Conservation (phyloP, 352 stramenopile species). For the Phytopythium ostracodes region DNA sequence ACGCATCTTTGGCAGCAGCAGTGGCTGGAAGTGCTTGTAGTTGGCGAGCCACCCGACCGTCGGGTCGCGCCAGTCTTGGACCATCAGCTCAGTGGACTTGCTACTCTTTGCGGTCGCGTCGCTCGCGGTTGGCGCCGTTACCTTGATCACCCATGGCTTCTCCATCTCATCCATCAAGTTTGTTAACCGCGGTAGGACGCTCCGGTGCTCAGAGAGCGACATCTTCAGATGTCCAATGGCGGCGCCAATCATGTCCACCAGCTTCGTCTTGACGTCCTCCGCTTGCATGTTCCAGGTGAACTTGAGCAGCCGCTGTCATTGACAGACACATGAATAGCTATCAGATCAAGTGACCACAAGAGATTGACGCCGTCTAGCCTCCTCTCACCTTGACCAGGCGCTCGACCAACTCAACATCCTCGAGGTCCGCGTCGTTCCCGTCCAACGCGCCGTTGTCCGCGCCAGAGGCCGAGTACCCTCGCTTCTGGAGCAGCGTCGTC, state of each 20-base stretch:
- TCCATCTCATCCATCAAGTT: constrained; percentile 61
- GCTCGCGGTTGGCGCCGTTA: constrained; percentile 7
- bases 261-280: constrained; percentile 46
- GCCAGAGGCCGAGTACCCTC: constrained; percentile 3
- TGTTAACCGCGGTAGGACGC: constrained; percentile 33
- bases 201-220: constrained; percentile 45
- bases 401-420: constrained; percentile 40
- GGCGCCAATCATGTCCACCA: constrained; percentile 57
- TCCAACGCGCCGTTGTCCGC: constrained; percentile 17
- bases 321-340: constrained; percentile 2
- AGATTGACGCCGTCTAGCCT: background rate
- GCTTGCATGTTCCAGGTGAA: constrained; percentile 63
- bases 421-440: constrained; percentile 33
- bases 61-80: constrained; percentile 52
- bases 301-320: constrained; percentile 42
- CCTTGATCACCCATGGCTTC: constrained; percentile 67
- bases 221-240: constrained; percentile 38
- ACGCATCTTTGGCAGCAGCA: constrained; percentile 67
- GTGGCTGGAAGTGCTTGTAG: constrained; percentile 68
- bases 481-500: constrained; percentile 16
- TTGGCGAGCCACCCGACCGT: constrained; percentile 72
- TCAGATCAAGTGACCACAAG: background rate
- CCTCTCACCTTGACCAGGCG: constrained; percentile 17
- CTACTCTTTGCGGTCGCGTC: background rate
- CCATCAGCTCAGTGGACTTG: background rate